Base-by-base conservation (phyloP, 192 early-diverging fungal genomes). In the Entomortierella chlamydospora region DNA sequence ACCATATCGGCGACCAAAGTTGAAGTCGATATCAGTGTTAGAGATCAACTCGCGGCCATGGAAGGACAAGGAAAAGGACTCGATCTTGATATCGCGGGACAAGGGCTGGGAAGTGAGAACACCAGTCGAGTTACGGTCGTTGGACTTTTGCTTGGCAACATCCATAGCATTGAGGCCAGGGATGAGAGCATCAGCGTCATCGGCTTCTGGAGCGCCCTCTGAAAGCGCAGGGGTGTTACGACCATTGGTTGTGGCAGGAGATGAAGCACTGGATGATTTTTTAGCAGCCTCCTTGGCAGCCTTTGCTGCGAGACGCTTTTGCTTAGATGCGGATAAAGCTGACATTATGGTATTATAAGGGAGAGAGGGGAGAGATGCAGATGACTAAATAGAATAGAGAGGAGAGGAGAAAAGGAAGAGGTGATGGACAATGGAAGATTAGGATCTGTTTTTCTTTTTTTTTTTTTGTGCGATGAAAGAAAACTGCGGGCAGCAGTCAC, bases 1-100 rank as follows among this genome's bases (percentile, higher is more conserved):
- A 74, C 96, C 98, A 80, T 98, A 98, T 57, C 98, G 90, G 82
- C 97, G 93, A 67, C 98, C 98, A 85, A 93, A 98, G 90, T 99
- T 99, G 82, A 99, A 90, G 86, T 99, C 97, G 55, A 99, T 91
- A 47, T 90, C 91, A 12, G 96, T 91, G 81, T 99, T 98, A 68
- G 93, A 90, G 70, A 99, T 93, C 57, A 99, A 90, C 68, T 93
- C 91, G 74, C 97, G 95, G 22, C 96, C 97, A 83, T 94, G 95
- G 86, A 93, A 99, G 53, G 91, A 92, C 61, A 99, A 91, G n/a
- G 95, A 93, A 87, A 92, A 98, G 18, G 90, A 92, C 82, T 98
- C 96, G 57, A 99, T 95, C 86, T 97, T 95, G 77, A 98, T 91
- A 87, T 99, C 98, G 57, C 96, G 87, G 6, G 95, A 95, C 72